Percentiles rank a stretch among this genome's conserved stretches.
Evolutionary conservation across 1,284 basidiomycete genomes (phyloP).

Genomic region (Amylostereum areolatum): DNA sequence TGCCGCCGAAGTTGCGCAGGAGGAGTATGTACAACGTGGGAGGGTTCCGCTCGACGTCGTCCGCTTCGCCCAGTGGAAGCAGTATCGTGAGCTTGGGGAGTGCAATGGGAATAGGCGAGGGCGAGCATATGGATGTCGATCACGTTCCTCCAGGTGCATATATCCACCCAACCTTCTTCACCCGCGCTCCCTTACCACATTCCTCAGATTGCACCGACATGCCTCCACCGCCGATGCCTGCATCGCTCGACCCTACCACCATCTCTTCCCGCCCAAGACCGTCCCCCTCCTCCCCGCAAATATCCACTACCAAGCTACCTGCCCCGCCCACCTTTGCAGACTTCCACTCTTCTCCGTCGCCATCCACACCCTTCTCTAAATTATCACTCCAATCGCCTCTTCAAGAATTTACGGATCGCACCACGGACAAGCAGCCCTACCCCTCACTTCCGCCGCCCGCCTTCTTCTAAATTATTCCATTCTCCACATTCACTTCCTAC

Average conservation of each 20-base stretch:
- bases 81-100: constrained; percentile 11
- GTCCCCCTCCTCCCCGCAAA: constrained; percentile 4
- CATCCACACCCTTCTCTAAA: constrained; percentile 27
- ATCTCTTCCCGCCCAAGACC: constrained; percentile 21
- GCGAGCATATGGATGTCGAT: constrained; percentile 24
- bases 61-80: constrained; percentile 10
- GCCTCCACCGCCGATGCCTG: constrained; percentile 43
- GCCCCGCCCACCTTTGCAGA: constrained; percentile 4
- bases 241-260: constrained; percentile 30
- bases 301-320: constrained; percentile 8
- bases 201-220: constrained; percentile 27
- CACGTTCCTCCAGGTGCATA: constrained; percentile 15
- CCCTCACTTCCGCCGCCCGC: constrained; percentile 10
- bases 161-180: background rate
- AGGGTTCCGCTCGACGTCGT: constrained; percentile 19
- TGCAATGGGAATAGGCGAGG: constrained; percentile 17
- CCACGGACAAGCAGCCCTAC: constrained; percentile 5
- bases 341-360: constrained; percentile 18
- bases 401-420: constrained; percentile 3
- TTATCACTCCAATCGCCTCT: constrained; percentile 29
- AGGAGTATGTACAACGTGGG: constrained; percentile 34
- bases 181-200: background rate
- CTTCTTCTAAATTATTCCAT: constrained; percentile 14
- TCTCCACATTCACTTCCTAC: background rate
- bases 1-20: constrained; percentile 66